Percentiles rank a stretch among this genome's conserved stretches.
phyloP scores from a whole-genome alignment of 139 green algal genomes.

The Micractinium sp. region DNA sequence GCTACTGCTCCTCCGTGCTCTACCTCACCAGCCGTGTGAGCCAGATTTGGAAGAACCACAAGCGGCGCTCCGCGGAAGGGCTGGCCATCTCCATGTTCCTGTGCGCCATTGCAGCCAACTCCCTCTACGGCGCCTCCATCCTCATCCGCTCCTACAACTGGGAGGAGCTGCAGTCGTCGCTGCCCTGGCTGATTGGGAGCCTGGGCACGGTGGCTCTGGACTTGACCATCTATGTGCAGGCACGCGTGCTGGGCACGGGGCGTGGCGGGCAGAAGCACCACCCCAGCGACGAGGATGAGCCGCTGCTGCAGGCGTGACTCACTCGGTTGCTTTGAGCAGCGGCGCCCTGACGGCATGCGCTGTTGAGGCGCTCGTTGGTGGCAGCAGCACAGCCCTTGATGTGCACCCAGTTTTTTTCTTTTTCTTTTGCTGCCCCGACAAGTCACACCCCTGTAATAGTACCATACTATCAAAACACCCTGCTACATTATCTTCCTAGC shows the following conservation, averaged over 20 bases:
- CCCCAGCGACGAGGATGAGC: slow-evolving; percentile 33
- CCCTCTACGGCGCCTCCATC: slow-evolving; percentile 80
- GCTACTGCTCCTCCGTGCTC: slow-evolving; percentile 75
- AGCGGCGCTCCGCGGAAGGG: slow-evolving; percentile 69
- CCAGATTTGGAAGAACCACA: slow-evolving; percentile 86
- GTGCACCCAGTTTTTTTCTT: no score
- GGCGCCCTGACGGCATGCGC: neutral
- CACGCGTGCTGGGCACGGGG: neutral
- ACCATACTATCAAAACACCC: no score
- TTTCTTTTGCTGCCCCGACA: neutral
- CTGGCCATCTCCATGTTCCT: slow-evolving; percentile 84
- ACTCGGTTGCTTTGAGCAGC: neutral
- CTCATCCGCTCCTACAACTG: slow-evolving; percentile 65
- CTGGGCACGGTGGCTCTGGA: slow-evolving; percentile 89
- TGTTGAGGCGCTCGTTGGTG: neutral
- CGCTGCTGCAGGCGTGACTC: slow-evolving; percentile 19
- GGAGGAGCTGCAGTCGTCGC: slow-evolving; percentile 62
- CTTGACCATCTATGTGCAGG: slow-evolving; percentile 75
- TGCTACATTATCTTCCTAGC: neutral
- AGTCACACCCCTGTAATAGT: neutral
- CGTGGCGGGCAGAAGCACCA: slow-evolving; percentile 5
- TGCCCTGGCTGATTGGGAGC: slow-evolving; percentile 86
- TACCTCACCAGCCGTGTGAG: slow-evolving; percentile 83
- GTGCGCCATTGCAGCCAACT: slow-evolving; percentile 80
- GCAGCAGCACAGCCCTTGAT: neutral